phyloP scores from a whole-genome alignment of 2,329 filamentous ascomycete species.

The Fusarium decemcellulare region DNA sequence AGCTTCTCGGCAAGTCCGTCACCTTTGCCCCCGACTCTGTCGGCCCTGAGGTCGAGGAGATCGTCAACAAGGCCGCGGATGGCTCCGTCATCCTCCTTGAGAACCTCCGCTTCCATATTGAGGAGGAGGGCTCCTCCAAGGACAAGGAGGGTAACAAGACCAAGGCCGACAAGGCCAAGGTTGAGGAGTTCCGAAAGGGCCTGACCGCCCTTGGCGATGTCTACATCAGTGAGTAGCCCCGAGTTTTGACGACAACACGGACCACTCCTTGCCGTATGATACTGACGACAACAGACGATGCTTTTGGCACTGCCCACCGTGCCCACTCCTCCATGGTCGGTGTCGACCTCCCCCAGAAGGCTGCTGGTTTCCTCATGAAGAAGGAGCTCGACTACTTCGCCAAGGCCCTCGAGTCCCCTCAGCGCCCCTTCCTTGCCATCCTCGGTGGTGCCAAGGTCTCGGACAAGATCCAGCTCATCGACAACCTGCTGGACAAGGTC shows the following conservation, averaged over 20 bases:
- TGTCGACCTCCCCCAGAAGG: constrained; percentile 94
- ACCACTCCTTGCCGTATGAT: neutral
- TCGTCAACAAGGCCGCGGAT: constrained; percentile 84
- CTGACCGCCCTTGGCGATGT: constrained; percentile 95
- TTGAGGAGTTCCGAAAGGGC: constrained; percentile 94
- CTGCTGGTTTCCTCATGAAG: constrained; percentile 98
- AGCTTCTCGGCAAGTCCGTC: constrained; percentile 87
- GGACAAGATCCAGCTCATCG: constrained; percentile 99
- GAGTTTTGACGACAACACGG: neutral
- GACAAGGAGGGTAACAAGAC: constrained; percentile 96
- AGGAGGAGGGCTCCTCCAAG: constrained; percentile 98
- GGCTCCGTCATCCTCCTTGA: constrained; percentile 93
- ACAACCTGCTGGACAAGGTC: constrained; percentile 98
- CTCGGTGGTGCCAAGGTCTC: constrained; percentile 98
- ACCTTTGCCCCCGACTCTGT: constrained; percentile 93
- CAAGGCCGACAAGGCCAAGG: constrained; percentile 95
- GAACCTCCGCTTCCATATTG: constrained; percentile 98
- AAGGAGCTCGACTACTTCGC: constrained; percentile 99
- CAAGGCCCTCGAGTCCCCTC: constrained; percentile 91
- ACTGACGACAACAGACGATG: constrained; percentile 78
- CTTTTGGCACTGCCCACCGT: constrained; percentile 98
- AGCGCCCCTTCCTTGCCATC: constrained; percentile 98
- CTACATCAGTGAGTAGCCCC: constrained; percentile 84
- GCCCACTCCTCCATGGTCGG: constrained; percentile 99
- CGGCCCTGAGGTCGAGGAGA: constrained; percentile 89